Evolutionary conservation across 108 stramenopile species (phyloP).

Genomic region (Poteriospumella lacustris): DNA sequence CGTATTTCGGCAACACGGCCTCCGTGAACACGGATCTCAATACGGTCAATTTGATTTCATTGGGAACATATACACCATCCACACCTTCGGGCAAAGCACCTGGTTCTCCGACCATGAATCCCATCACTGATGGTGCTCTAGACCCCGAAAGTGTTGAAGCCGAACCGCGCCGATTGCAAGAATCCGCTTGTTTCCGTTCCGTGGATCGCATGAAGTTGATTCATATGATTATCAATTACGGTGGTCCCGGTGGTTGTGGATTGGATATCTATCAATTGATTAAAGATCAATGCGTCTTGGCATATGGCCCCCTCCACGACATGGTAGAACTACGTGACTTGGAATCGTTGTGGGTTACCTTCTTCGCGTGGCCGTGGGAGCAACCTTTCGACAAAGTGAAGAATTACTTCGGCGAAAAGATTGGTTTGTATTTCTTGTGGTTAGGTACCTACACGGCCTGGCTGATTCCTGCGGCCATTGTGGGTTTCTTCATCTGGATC

Average conservation of each 20-base stretch:
- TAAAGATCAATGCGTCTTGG: constrained; percentile 33
- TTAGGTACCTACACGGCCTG: constrained; percentile 51
- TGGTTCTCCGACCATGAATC: too few relatives aligned
- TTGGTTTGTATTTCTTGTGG: constrained; percentile 49
- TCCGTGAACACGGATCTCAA: too few relatives aligned
- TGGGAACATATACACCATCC: too few relatives aligned
- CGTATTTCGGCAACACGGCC: too few relatives aligned
- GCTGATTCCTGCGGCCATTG: constrained; percentile 42
- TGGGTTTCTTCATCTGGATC: constrained; percentile 41
- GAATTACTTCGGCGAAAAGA: constrained; percentile 54
- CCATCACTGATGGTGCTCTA: too few relatives aligned
- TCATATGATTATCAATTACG: constrained; percentile 33
- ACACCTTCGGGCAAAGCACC: too few relatives aligned
- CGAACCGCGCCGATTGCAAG: too few relatives aligned
- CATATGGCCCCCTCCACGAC: constrained; percentile 48
- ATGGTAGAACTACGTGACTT: constrained; percentile 36
- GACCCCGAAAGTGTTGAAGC: too few relatives aligned
- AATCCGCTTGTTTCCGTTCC: constrained; percentile 19
- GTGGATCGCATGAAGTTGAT: constrained; percentile 45
- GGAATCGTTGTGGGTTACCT: constrained; percentile 32
- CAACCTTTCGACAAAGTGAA: constrained; percentile 40
- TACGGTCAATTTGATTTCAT: too few relatives aligned
- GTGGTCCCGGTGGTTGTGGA: not conserved
- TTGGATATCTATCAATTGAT: constrained; percentile 28
- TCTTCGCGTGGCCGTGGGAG: not conserved